Evolutionary conservation across 306 rosid species (phyloP).

Genomic region (Vicia sativa): DNA sequence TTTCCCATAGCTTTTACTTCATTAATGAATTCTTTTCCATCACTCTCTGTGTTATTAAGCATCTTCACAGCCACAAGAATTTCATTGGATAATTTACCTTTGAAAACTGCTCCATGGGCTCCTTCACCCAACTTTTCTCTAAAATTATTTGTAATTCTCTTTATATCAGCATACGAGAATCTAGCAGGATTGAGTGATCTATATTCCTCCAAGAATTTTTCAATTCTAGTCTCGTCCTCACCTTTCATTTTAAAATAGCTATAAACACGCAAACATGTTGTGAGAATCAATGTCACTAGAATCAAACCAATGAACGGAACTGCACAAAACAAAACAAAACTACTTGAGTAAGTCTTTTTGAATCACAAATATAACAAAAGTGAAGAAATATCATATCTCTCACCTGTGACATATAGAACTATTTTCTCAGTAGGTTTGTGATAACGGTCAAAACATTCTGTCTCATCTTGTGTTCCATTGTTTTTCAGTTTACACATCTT

Average conservation of each 20-base stretch:
- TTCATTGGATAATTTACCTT: slow-evolving; percentile 10
- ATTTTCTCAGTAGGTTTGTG: slow-evolving; percentile 23
- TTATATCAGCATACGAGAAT: slow-evolving; percentile 1
- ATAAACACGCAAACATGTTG: not conserved
- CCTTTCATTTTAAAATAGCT: not conserved
- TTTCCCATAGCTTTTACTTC: slow-evolving; percentile 32
- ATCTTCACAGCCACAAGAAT: slow-evolving; percentile 19
- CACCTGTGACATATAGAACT: not conserved
- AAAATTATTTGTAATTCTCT: slow-evolving; percentile 6
- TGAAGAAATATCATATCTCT: not conserved
- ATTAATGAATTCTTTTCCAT: slow-evolving; percentile 15
- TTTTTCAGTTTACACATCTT: slow-evolving; percentile 30
- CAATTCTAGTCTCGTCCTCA: slow-evolving; percentile 4
- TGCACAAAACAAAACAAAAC: slow-evolving; percentile 5
- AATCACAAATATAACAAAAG: not conserved
- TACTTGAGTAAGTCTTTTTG: not conserved
- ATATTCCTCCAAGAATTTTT: not conserved
- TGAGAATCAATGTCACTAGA: not conserved
- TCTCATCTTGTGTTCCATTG: slow-evolving; percentile 9
- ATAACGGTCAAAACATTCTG: slow-evolving; percentile 22
- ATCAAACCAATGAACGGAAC: not conserved
- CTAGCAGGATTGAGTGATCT: not conserved
- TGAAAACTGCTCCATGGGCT: slow-evolving; percentile 17
- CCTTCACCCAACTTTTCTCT: slow-evolving; percentile 10
- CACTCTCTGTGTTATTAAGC: slow-evolving; percentile 2